Base-by-base conservation (phyloP, 345 rosid species). In the Toxicodendron radicans region DNA sequence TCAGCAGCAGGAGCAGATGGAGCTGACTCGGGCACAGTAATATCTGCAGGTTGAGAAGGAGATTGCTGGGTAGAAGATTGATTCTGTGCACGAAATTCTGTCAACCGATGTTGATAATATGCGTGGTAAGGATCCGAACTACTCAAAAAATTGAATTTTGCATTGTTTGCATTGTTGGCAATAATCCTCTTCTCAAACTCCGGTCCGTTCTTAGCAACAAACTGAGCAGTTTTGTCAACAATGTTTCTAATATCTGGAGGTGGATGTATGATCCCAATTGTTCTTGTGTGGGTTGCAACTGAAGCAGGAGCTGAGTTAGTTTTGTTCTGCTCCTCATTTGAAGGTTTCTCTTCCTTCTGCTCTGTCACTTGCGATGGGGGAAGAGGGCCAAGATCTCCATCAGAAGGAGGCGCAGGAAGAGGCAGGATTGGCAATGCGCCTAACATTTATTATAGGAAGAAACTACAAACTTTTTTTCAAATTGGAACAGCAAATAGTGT, bases 141-240 rank as follows among this genome's bases (percentile, higher is more conserved):
- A 65, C 68, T 85, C 83, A 87, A 79, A 68, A 87, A 87, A 66
- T 87, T 85, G 72, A 87, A 87, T 84, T 85, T 87, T 7, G 85
- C 86, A 78, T 87, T 87, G 72, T 82, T 82, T 70, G 91, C 89
- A 75, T 87, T 85, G 59, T 79, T 85, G 17, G 87, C 87, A 45
- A 84, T 74, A 53, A 87, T 85, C 82, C 91, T 83, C 61, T 87
- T 80, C 66, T 87, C 91, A 70, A 87, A 87, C 73, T 87, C 91
- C 13, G 86, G 89, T 27, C 91, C 91, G 77, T 87, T 87, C 79
- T 87, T 87, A 1, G 89, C 83, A 21, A 87, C 91, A 58, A 87
- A 87, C 81, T 84, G 87, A 6, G 89, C 74, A 27, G 91, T 87
- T 67, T 85, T 85, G 70, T 87, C 91, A 10, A 87, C 91, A 75